These are phyloP conservation scores for Talaromyces sp. DNA, from an alignment of 2,329 filamentous ascomycete genomes.

Conservation along the genomic window DNA sequence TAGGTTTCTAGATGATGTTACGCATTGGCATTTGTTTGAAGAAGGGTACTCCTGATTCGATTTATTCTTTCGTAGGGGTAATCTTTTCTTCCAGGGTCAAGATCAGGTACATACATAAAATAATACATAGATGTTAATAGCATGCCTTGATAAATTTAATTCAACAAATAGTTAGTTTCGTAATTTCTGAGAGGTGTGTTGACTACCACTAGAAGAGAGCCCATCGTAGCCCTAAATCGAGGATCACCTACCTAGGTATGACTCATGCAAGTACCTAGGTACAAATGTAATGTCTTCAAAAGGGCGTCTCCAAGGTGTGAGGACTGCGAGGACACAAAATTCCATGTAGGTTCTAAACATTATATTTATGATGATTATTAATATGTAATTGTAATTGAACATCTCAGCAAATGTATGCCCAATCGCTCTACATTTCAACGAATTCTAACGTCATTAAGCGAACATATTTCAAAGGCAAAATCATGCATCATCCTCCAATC, in stretches of 20 bases:
- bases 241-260: too few relatives aligned
- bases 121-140: neutral
- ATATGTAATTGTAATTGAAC: neutral
- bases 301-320: neutral
- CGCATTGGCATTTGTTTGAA: constrained; percentile 51
- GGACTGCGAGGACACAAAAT: neutral
- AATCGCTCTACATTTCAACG: neutral
- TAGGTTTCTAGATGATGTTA: constrained; percentile 38
- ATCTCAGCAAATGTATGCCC: neutral
- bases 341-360: neutral
- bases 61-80: constrained; percentile 2
- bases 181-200: too few relatives aligned
- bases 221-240: neutral
- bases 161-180: too few relatives aligned
- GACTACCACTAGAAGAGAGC: too few relatives aligned
- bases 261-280: too few relatives aligned
- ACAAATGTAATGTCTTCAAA: neutral
- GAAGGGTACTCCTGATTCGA: constrained; percentile 33
- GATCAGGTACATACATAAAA: neutral
- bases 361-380: neutral
- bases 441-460: neutral
- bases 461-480: neutral
- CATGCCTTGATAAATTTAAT: too few relatives aligned
- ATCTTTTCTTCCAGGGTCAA: neutral
- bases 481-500: neutral